Evolutionary conservation across 176 grass and related monocot species (phyloP), one percentile per base, ranked within the genome.

Genomic region (Dendrocalamus sinicus): DNA sequence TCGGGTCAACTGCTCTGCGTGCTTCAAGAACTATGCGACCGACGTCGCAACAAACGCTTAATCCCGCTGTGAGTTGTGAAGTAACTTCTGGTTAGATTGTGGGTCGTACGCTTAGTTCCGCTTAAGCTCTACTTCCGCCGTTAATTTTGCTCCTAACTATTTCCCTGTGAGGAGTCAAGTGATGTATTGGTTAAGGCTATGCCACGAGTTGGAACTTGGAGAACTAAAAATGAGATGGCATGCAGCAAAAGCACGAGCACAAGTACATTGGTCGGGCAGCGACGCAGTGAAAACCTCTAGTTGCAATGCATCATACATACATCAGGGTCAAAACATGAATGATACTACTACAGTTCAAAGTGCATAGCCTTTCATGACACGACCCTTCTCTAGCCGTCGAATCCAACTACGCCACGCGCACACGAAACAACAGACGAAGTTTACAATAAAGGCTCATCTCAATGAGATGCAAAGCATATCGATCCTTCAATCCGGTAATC

Each of bases 171-270:
- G 15, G 37, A 61, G n/a, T 61, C 22, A 24, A 23, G 9, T 61
- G 59, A 13, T 12, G n/a, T 13, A 26, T 12, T 2, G 10, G 59
- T 26, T 8, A 6, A 26, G 59, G 5, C 12, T 5, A 26, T 12
- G 58, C 58, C 58, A 61, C 58, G n/a, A 24, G 58, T 61, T 61
- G 58, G 55, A 61, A 24, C 26, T 28, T 28, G 26, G 26, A 28
- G 26, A 28, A 28, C 26, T 28, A 28, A 28, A 17, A 70, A 70
- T 45, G 68, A 6, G 23, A 24, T 22, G 37, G 37, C 39, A 3
- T 67, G 28, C 74, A 78, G 23, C 37, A 11, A 11, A 22, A 67
- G 52, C 77, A 87, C 85, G 69, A 67, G 52, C 77, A 87, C 85
- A 47, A 48, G 50, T 14, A 15, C 6, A 35, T 69, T 11, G 73